Base-by-base conservation (phyloP, 2,329 filamentous ascomycete species). In the Ceratocystis albifundus region DNA sequence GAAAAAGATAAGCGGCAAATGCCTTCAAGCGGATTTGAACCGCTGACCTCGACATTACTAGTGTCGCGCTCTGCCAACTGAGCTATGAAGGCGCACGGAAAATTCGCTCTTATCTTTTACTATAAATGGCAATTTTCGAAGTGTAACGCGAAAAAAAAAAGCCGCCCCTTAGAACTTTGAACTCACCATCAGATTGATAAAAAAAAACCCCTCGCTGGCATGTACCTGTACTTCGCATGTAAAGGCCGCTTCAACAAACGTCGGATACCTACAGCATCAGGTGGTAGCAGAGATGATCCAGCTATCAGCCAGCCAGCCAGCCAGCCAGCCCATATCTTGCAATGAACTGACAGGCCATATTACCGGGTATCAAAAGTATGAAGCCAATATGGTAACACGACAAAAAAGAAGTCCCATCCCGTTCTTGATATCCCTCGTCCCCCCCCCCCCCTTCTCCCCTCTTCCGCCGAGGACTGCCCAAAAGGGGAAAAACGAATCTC, bases 1-100 rank as follows among this genome's bases (percentile, higher is more conserved):
- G 32, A 36, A 36, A 36, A 36, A 10, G 32, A n/a, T 8, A 0
- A 10, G 12, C 5, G 3, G 0, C 1, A 15, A 32, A 12, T 66
- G 59, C 65, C 65, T 66, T 66, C 65, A 66, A 66, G 59, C 65
- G 65, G 65, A 66, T 66, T 66, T 66, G 65, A 66, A 66, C 65
- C 59, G 65, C 65, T 66, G 59, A 66, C 65, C 65, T 66, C 65
- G 65, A 66, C 65, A 66, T 66, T 66, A 66, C 65, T 66, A 66
- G 65, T 66, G 65, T 66, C 65, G 65, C 65, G 65, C 65, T 66
- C 65, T 63, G 65, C 65, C 65, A 66, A 66, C 65, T 66, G 59
- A 66, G 65, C 65, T 63, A 66, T 66, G 65, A 66, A 66, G 65
- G 65, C 65, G 32, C 5, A 4, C 32, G 6, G 25, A 63, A 28